Evolutionary conservation across 1,139 yeast genomes (phyloP).

Genomic region (Chernovozyma sophiae-reginae): DNA sequence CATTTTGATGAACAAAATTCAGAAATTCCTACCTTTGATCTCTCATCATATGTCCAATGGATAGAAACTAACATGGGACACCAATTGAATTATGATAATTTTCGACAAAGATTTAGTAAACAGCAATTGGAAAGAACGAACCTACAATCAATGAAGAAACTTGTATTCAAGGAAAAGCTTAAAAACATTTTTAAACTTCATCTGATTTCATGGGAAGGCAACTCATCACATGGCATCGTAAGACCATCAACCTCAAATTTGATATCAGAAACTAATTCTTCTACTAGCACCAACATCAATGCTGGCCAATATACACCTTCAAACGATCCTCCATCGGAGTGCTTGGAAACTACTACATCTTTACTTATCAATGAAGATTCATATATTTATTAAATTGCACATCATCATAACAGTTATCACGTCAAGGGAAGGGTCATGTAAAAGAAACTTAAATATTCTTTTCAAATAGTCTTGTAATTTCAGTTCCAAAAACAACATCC

Average conservation of each 20-base stretch:
- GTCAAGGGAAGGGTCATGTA: too few species aligned
- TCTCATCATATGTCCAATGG: neutral
- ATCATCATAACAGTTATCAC: too few species aligned
- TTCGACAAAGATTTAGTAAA: neutral
- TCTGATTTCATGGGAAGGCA: slow-evolving; percentile 1
- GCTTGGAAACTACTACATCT: too few species aligned
- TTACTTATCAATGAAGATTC: too few species aligned
- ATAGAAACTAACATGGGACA: neutral
- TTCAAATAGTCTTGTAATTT: slow-evolving; percentile 34
- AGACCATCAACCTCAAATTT: too few species aligned
- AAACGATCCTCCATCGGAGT: too few species aligned
- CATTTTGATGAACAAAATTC: slow-evolving; percentile 2
- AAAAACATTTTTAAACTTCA: neutral
- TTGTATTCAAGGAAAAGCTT: neutral
- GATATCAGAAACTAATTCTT: too few species aligned
- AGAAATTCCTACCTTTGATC: neutral
- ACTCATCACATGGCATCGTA: too few species aligned
- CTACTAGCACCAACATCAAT: too few species aligned
- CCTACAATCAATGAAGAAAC: slow-evolving; percentile 1
- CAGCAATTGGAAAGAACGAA: neutral
- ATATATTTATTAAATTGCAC: too few species aligned
- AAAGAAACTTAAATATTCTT: slow-evolving; percentile 15
- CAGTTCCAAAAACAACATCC: slow-evolving; percentile 88
- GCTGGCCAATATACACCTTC: too few species aligned
- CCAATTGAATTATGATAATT: neutral